Base-by-base conservation (phyloP, 2,329 filamentous ascomycete species). In the Alternaria rosae region DNA sequence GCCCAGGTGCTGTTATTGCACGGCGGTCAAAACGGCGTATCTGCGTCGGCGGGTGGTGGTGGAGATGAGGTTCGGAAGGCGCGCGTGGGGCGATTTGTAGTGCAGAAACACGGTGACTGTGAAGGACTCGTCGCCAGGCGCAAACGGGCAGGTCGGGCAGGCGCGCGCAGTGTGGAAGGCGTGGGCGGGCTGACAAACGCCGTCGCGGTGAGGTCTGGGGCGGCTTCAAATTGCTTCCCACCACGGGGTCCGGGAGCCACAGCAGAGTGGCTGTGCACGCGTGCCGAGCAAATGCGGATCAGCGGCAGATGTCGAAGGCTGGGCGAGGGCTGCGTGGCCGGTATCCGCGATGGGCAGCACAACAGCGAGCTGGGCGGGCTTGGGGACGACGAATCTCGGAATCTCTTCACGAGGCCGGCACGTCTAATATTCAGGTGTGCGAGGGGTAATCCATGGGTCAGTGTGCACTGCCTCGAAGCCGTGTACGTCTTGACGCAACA, bases 11-110 rank as follows among this genome's bases (percentile, higher is more conserved):
- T 55, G 54, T 74, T 77, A 76, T 74, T 76, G 71, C 63, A 75
- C 59, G 55, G 67, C 73, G 68, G 76, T 73, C 77, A 79, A 76
- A 76, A 78, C 72, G 65, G 77, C 70, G 69, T 69, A 74, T 58
- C 70, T 66, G 67, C 71, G 67, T 62, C 69, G 63, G 52, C 70
- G 68, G 58, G 65, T 62, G 57, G 73, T 61, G 66, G 69, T 73
- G 70, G 73, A 74, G 65, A 77, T 67, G 23, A 76, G 61, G 60
- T 74, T 75, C 11, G 71, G 72, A 28, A 76, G 72, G 35, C 72
- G 74, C 43, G 73, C 69, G 75, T 71, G 73, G 48, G 62, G 60
- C 32, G 69, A 55, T 54, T 68, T 70, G 53, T 58, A 67, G 54
- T 67, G 70, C 63, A 71, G 72, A 72, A 70, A 73, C 75, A 78